Conservation (phyloP, 2,329 filamentous ascomycete genomes). For the Nannizziopsis barbatae region DNA sequence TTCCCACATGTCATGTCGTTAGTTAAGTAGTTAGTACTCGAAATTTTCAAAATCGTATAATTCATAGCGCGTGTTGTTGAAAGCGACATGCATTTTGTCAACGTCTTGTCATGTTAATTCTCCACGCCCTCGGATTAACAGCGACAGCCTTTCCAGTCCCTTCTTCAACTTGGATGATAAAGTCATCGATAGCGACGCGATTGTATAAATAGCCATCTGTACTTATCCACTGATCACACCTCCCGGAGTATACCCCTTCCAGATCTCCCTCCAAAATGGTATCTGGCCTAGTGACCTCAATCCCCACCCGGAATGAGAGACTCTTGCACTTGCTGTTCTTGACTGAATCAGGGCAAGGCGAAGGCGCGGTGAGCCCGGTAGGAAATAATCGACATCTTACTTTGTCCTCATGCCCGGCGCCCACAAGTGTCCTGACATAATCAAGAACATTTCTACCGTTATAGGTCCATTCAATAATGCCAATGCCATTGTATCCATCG, state of each 20-base stretch:
- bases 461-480: constrained; percentile 15
- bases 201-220: constrained; percentile 18
- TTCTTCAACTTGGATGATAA: constrained; percentile 20
- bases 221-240: constrained; percentile 21
- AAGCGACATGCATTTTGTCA: not conserved
- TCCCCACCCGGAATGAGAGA: constrained; percentile 13
- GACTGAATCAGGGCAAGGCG: too few species aligned
- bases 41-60: too few species aligned
- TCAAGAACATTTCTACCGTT: constrained; percentile 18
- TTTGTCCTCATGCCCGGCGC: not conserved
- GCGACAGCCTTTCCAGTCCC: constrained; percentile 15
- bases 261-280: not conserved
- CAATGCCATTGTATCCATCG: constrained; percentile 12
- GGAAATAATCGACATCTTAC: not conserved
- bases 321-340: not conserved
- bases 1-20: too few species aligned
- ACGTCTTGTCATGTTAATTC: not conserved
- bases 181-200: constrained; percentile 19
- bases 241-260: constrained; percentile 14
- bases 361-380: too few species aligned
- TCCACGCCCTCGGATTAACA: constrained; percentile 14
- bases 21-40: too few species aligned
- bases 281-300: constrained; percentile 11
- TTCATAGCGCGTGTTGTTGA: too few species aligned
- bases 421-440: constrained; percentile 4